Conservation (phyloP, 768 basidiomycete species). For the Rhizopogon rudus region DNA sequence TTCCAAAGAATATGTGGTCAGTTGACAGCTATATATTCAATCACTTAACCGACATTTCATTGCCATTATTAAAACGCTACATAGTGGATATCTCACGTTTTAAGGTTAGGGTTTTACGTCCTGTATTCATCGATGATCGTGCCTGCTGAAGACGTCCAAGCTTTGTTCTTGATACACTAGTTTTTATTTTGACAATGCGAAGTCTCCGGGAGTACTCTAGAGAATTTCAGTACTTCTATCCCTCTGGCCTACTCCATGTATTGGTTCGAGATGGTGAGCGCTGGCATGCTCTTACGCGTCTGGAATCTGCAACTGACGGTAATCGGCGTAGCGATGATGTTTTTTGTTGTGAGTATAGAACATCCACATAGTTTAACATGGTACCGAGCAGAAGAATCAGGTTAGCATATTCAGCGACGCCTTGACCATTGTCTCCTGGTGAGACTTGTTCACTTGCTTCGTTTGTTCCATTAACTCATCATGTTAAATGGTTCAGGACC, state of each 20-base stretch:
- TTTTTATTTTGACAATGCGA: slow-evolving; percentile 1
- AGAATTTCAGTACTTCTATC: neutral
- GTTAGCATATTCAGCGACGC: slow-evolving; percentile 1
- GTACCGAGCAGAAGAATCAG: neutral
- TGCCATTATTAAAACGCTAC: neutral
- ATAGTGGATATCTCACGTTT: slow-evolving; percentile 5
- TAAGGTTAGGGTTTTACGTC: neutral
- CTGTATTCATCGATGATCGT: too few species aligned
- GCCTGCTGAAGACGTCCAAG: slow-evolving; percentile 2
- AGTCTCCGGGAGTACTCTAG: slow-evolving; percentile 2
- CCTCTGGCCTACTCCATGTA: slow-evolving; percentile 10
- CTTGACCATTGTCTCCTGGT: slow-evolving; percentile 2
- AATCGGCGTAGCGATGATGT: neutral
- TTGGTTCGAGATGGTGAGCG: slow-evolving; percentile 22
- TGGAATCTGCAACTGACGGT: neutral
- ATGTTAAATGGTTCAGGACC: neutral
- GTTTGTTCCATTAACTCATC: neutral
- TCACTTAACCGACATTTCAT: neutral
- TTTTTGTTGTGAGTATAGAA: neutral
- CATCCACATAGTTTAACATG: too few species aligned
- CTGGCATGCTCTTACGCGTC: too few species aligned
- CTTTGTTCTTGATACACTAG: slow-evolving; percentile 10
- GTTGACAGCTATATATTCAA: neutral
- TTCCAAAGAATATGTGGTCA: neutral
- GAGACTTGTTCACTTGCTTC: neutral